A percentile compares a stretch with the other conserved stretches of the same genome.
These are phyloP conservation scores for Epichloe uncinata DNA, from an alignment of 2,329 filamentous ascomycete species.

Conservation along the genomic window DNA sequence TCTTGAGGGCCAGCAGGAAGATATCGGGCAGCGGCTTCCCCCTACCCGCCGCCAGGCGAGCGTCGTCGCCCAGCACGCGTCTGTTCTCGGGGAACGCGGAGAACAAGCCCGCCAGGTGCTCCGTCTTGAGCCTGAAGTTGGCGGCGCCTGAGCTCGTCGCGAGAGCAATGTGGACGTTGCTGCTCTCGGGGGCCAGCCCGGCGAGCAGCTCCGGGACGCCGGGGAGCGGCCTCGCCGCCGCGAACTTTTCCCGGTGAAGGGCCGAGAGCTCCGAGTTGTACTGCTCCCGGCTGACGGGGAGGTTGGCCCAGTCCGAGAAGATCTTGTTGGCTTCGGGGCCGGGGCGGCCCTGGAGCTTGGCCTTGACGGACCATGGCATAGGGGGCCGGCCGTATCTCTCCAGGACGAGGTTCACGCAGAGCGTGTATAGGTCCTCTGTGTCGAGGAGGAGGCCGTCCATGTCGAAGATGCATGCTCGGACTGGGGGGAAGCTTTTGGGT, in stretches of 20 bases:
- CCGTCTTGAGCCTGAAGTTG: conserved; percentile 69
- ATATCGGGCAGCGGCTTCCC: conserved; percentile 97
- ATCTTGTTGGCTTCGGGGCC: conserved; percentile 38
- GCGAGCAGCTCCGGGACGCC: conserved; percentile 59
- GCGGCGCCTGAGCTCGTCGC: conserved; percentile 63
- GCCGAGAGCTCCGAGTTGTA: conserved; percentile 46
- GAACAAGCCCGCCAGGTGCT: conserved; percentile 45
- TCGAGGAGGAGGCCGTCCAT: conserved; percentile 96
- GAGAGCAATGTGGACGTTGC: conserved; percentile 63
- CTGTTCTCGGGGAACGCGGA: conserved; percentile 54
- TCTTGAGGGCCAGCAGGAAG: conserved; percentile 72
- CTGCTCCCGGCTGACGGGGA: conserved; percentile 61
- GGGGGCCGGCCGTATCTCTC: conserved; percentile 56
- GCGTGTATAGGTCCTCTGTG: conserved; percentile 80
- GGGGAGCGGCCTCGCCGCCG: conserved; percentile 59
- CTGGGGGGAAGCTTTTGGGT: conserved; percentile 53
- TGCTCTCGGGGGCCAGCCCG: conserved; percentile 21
- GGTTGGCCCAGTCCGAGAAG: conserved; percentile 67
- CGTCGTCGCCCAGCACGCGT: conserved; percentile 75
- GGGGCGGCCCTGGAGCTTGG: conserved; percentile 56
- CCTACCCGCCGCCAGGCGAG: conserved; percentile 59
- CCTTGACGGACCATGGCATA: conserved; percentile 88
- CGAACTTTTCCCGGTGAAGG: conserved; percentile 62
- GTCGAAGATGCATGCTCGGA: conserved; percentile 91
- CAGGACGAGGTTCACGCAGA: conserved; percentile 71